A percentile compares a stretch with the other conserved stretches of the same genome.
phyloP scores from a whole-genome alignment of 2,329 filamentous ascomycete species.

The Corynespora cassiicola region DNA sequence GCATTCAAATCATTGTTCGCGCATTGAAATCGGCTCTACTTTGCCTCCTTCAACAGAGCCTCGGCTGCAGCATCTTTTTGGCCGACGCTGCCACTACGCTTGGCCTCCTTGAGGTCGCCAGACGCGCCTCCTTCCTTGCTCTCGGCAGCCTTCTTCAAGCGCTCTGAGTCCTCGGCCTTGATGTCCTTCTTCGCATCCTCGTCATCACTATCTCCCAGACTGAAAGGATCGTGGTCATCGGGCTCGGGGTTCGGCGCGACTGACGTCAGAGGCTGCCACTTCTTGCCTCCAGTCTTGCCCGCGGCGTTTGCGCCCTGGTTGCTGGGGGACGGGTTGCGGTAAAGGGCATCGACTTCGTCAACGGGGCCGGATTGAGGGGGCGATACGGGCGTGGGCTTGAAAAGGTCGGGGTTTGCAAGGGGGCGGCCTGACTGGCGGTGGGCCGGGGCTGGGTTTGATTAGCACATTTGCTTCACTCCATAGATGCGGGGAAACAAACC shows the following conservation, averaged over 20 bases:
- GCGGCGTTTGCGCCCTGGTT: constrained; percentile 32
- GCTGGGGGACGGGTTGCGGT: constrained; percentile 58
- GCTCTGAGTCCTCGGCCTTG: constrained; percentile 59
- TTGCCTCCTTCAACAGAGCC: constrained; percentile 50
- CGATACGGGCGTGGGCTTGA: constrained; percentile 69
- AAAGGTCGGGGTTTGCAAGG: constrained; percentile 78
- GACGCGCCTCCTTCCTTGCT: constrained; percentile 37
- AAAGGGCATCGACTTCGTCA: constrained; percentile 80
- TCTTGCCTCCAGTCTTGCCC: constrained; percentile 72
- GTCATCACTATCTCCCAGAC: constrained; percentile 93
- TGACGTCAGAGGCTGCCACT: constrained; percentile 93
- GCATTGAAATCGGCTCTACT: no score
- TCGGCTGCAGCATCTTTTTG: constrained; percentile 55
- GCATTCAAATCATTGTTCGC: no score
- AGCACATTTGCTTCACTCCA: background rate
- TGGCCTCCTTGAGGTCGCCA: constrained; percentile 44
- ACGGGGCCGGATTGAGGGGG: constrained; percentile 66
- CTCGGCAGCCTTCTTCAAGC: constrained; percentile 57
- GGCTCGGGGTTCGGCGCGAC: constrained; percentile 84
- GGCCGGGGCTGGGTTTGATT: constrained; percentile 52
- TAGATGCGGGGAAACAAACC: constrained; percentile 40
- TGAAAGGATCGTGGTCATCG: constrained; percentile 92
- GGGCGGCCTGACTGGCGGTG: constrained; percentile 67
- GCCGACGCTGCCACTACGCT: constrained; percentile 49
- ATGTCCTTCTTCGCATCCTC: constrained; percentile 75